These are phyloP conservation scores for Ceratocystis eucalypticola DNA, from an alignment of 2,329 filamentous ascomycete genomes.

Conservation along the genomic window DNA sequence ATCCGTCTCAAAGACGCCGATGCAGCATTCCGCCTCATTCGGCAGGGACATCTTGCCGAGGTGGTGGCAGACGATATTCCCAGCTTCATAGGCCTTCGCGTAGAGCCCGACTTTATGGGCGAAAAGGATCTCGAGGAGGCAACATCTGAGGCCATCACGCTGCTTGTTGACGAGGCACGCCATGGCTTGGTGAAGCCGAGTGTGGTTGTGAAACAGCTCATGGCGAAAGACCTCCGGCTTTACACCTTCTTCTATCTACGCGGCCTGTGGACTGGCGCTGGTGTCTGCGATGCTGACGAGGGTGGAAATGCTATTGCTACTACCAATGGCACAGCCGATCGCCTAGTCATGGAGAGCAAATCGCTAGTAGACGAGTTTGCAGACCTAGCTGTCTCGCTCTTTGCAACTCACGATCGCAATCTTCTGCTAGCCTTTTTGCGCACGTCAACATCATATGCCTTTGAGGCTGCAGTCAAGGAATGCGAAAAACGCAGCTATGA, in stretches of 20 bases:
- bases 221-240: constrained; percentile 49
- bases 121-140: constrained; percentile 64
- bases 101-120: constrained; percentile 47
- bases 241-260: constrained; percentile 91
- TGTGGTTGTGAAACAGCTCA: constrained; percentile 65
- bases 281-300: constrained; percentile 37
- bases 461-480: constrained; percentile 63
- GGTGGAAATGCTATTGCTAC: not conserved
- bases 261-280: constrained; percentile 68
- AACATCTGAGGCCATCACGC: constrained; percentile 67
- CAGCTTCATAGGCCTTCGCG: constrained; percentile 74
- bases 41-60: constrained; percentile 79
- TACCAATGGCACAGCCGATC: constrained; percentile 31
- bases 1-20: constrained; percentile 87
- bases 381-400: constrained; percentile 73
- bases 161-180: constrained; percentile 83
- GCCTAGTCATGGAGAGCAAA: constrained; percentile 44
- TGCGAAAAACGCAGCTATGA: constrained; percentile 74
- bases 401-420: constrained; percentile 67
- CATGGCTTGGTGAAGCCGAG: constrained; percentile 71
- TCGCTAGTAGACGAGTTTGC: constrained; percentile 74
- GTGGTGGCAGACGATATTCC: constrained; percentile 81
- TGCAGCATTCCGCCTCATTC: constrained; percentile 71
- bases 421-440: constrained; percentile 80
- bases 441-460: constrained; percentile 72